These are phyloP conservation scores for Begonia fuchsioides DNA, from an alignment of 306 rosid species.

Conservation along the genomic window DNA sequence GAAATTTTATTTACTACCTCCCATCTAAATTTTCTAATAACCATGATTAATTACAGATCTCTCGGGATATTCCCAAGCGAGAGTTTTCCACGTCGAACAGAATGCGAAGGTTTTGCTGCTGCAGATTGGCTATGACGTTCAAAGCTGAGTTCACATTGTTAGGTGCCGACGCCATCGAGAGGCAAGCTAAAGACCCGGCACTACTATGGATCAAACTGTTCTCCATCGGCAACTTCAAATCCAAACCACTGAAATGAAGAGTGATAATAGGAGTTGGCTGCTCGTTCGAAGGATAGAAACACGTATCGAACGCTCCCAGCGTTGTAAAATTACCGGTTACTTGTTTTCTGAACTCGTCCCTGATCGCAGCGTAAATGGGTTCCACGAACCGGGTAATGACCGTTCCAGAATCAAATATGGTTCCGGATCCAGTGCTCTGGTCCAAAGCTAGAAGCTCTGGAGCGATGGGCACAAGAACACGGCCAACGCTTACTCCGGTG, in stretches of 20 bases:
- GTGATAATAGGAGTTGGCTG: conserved; percentile 36
- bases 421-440: conserved; percentile 62
- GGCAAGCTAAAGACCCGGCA: conserved; percentile 64
- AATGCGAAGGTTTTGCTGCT: conserved; percentile 82
- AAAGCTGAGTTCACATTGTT: conserved; percentile 62
- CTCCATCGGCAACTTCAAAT: conserved; percentile 51
- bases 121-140: conserved; percentile 84
- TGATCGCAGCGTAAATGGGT: conserved; percentile 46
- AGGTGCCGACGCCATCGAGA: conserved; percentile 83
- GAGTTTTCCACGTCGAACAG: conserved; percentile 68
- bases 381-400: conserved; percentile 57
- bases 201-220: conserved; percentile 80
- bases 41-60: conserved; percentile 52
- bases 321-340: conserved; percentile 44
- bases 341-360: conserved; percentile 77
- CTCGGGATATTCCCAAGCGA: conserved; percentile 74
- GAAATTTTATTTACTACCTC: no score
- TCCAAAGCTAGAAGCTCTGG: conserved; percentile 32
- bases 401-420: conserved; percentile 80
- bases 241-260: conserved; percentile 42
- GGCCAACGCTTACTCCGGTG: conserved; percentile 60
- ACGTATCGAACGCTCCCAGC: conserved; percentile 80
- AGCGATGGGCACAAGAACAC: conserved; percentile 25
- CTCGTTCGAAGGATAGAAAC: conserved; percentile 39
- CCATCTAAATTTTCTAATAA: neutral